Base-by-base conservation (phyloP, 768 basidiomycete genomes). In the Cubamyces lactineus region DNA sequence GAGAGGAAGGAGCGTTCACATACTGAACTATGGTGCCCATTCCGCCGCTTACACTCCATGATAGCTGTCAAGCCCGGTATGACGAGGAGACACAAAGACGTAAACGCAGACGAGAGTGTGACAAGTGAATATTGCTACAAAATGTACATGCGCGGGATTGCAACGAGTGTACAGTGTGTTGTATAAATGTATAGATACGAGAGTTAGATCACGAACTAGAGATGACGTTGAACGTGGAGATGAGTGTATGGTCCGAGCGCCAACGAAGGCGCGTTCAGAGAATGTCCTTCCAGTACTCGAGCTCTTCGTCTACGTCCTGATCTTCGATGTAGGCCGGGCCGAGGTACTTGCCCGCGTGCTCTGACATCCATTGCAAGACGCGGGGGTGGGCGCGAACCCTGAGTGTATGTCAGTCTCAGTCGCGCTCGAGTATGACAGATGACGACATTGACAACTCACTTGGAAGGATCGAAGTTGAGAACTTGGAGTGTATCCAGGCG, bases 331-430 rank as follows among this genome's bases (percentile, higher is more conserved):
- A 63, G 12, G 65, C 56, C 21, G 48, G 62, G 5, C 57, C 57
- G 26, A 19, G 21, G 41, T 59, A 59, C 16, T 46, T 49, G 56
- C 64, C 72, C 16, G 61, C 49, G 23, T 74, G 72, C 3, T 74
- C 66, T 2, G 75, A 71, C 64, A 85, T 73, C 88, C 87, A 91
- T 46, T 75, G 76, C 0, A 89, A 66, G 12, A 91, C 88, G 16
- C 81, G 80, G 6, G 84, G 83, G 71, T 90, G 86, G 5, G 85
- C 88, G 67, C 77, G 75, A 15, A 91, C 84, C 70, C 89, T 90
- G 40, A 8, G 26, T 38, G 19, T 24, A 50, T 17, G 53, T 56
- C 39, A 24, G 39, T 38, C 53, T 34, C 34, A 4, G 11, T 11
- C 5, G 34, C 34, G 34, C 34, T 30, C 5, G 9, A 34, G 9